Evolutionary conservation across 768 basidiomycete genomes (phyloP).

Genomic region (Mrakia blollopis): DNA sequence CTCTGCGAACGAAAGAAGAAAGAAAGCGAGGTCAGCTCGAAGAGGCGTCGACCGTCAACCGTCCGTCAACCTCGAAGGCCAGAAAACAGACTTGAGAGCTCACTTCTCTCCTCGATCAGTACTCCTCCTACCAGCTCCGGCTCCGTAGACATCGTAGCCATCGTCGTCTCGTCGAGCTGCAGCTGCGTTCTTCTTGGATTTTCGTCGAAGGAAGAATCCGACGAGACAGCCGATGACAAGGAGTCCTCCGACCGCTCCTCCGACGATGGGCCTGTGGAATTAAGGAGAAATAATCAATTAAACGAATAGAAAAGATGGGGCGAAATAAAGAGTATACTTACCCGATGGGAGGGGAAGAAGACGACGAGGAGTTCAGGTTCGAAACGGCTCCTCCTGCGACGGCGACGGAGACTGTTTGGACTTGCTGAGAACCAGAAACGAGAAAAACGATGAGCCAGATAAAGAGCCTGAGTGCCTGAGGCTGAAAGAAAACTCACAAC

Average conservation of each 20-base stretch:
- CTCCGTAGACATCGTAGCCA: neutral
- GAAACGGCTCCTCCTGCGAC: neutral
- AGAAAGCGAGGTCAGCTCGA: neutral
- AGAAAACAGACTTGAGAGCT: neutral
- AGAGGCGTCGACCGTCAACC: neutral
- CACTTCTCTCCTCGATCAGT: neutral
- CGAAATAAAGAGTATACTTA: neutral
- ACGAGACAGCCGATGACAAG: neutral
- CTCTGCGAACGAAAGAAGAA: neutral
- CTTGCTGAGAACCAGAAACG: constrained; percentile 1
- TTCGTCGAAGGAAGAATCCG: neutral
- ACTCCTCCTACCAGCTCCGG: neutral
- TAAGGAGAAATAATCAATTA: neutral
- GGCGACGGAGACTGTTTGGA: neutral
- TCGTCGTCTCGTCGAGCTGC: constrained; percentile 7
- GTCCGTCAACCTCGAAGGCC: neutral
- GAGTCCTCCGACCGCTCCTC: neutral
- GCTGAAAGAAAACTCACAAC: neutral
- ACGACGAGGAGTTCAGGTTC: neutral
- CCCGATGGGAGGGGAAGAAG: constrained; percentile 1
- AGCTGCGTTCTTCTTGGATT: neutral
- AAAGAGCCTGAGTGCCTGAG: neutral
- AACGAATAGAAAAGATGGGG: too few species aligned
- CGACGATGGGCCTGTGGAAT: neutral
- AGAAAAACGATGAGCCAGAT: neutral